Evolutionary conservation across 805 yeast species (phyloP).

Genomic region (Groenewaldozyma salmanticensis): DNA sequence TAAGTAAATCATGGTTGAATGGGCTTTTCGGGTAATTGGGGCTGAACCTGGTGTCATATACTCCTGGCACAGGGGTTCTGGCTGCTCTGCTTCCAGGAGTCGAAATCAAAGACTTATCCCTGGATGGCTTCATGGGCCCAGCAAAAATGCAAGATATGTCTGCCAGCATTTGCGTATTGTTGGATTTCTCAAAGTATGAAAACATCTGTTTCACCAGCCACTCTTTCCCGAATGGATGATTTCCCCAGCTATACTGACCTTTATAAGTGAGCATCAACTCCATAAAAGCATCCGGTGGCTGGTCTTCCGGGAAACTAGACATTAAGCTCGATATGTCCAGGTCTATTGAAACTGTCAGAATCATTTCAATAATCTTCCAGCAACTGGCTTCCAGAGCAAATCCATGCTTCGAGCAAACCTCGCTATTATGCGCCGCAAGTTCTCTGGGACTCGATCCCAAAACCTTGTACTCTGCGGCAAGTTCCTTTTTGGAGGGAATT

Average conservation of each 20-base stretch:
- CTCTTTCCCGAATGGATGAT: constrained; percentile 64
- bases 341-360: constrained; percentile 6
- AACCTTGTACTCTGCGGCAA: constrained; percentile 35
- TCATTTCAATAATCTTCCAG: constrained; percentile 42
- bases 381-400: constrained; percentile 56
- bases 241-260: constrained; percentile 53
- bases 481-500: constrained; percentile 64
- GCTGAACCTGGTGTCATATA: neutral
- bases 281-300: neutral
- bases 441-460: constrained; percentile 41
- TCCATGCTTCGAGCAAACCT: constrained; percentile 57
- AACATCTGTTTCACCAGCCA: constrained; percentile 58
- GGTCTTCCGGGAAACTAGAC: neutral
- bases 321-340: neutral
- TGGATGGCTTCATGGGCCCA: neutral
- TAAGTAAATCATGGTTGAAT: constrained; percentile 8
- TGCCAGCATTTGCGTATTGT: constrained; percentile 82
- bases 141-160: constrained; percentile 68
- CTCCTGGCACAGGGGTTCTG: too few species aligned
- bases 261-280: constrained; percentile 11
- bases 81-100: too few species aligned
- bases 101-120: neutral
- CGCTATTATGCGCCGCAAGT: constrained; percentile 60
- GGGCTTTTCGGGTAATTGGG: constrained; percentile 9
- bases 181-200: constrained; percentile 48